Conservation (phyloP, 2,329 filamentous ascomycete genomes). For the Hypoxylon rubiginosum region DNA sequence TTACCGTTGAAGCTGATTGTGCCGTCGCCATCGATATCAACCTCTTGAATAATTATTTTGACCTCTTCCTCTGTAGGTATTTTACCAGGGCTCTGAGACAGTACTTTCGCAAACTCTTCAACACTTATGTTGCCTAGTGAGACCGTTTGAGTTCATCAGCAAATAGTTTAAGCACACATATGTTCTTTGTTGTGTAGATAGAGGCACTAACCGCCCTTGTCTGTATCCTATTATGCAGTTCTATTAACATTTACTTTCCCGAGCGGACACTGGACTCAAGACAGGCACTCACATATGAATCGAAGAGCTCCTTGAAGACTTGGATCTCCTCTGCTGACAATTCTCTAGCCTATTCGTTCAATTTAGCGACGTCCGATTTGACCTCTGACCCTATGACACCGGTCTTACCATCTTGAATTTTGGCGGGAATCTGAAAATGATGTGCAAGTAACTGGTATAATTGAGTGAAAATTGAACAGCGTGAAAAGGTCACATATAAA, state of each 20-base stretch:
- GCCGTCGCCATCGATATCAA: conserved; percentile 57
- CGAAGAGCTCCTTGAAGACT: conserved; percentile 51
- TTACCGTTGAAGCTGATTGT: conserved; percentile 57
- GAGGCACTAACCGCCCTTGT: conserved; percentile 48
- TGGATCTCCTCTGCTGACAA: conserved; percentile 48
- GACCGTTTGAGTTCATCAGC: neutral
- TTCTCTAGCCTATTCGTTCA: conserved; percentile 38
- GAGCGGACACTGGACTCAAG: neutral
- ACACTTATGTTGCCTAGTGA: conserved; percentile 53
- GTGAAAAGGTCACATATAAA: conserved; percentile 1
- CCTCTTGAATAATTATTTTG: conserved; percentile 55
- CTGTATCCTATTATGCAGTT: conserved; percentile 39
- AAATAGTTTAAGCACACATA: neutral
- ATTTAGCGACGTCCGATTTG: conserved; percentile 8
- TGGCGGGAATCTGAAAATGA: neutral
- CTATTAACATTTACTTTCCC: neutral
- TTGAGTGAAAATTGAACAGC: conserved; percentile 11
- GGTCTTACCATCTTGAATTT: conserved; percentile 30
- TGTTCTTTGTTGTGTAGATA: neutral
- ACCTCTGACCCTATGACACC: too few species aligned
- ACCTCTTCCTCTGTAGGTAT: conserved; percentile 53
- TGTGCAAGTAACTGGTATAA: neutral
- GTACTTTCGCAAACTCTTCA: conserved; percentile 56
- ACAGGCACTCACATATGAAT: conserved; percentile 47
- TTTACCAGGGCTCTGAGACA: conserved; percentile 52